Percentiles rank a stretch among this genome's conserved stretches.
phyloP scores from a whole-genome alignment of 441 rosid genomes.

The Melastoma candidum region DNA sequence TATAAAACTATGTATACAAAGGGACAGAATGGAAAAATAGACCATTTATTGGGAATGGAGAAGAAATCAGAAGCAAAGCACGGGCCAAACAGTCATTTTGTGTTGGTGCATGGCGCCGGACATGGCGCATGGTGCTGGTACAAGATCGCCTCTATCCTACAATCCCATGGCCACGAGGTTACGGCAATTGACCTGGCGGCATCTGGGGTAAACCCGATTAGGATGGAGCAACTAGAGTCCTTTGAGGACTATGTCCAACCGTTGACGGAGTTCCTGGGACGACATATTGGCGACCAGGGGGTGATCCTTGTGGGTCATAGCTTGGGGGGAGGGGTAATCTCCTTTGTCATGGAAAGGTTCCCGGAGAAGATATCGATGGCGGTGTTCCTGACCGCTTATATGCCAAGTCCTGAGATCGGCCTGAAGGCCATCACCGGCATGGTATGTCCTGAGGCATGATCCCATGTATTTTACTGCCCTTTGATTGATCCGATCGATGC shows the following conservation, averaged over 20 bases:
- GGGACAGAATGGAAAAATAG: too few relatives aligned
- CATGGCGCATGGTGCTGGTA: conserved; percentile 81
- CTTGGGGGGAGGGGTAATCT: conserved; percentile 17
- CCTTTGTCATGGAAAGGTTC: conserved; percentile 35
- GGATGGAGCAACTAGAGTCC: conserved; percentile 19
- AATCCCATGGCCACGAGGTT: conserved; percentile 30
- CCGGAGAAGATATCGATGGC: conserved; percentile 27
- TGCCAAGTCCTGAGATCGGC: conserved; percentile 13
- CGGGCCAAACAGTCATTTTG: conserved; percentile 23
- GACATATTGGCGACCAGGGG: conserved; percentile 20
- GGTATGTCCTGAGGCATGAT: too few relatives aligned
- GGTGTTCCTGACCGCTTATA: conserved; percentile 20
- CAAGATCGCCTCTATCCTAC: conserved; percentile 34
- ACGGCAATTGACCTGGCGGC: conserved; percentile 44
- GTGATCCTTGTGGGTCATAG: conserved; percentile 35
- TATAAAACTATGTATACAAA: too few relatives aligned
- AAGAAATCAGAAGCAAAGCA: too few relatives aligned
- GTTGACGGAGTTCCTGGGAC: conserved; percentile 21
- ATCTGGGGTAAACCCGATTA: conserved; percentile 30
- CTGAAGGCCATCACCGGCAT: too few relatives aligned
- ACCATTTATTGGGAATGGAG: too few relatives aligned
- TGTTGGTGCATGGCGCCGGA: conserved; percentile 49
- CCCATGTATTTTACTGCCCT: too few relatives aligned
- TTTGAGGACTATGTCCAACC: conserved; percentile 24
- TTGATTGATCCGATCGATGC: too few relatives aligned